Conservation (phyloP, 1,284 basidiomycete species). For the Ustilago tritici region DNA sequence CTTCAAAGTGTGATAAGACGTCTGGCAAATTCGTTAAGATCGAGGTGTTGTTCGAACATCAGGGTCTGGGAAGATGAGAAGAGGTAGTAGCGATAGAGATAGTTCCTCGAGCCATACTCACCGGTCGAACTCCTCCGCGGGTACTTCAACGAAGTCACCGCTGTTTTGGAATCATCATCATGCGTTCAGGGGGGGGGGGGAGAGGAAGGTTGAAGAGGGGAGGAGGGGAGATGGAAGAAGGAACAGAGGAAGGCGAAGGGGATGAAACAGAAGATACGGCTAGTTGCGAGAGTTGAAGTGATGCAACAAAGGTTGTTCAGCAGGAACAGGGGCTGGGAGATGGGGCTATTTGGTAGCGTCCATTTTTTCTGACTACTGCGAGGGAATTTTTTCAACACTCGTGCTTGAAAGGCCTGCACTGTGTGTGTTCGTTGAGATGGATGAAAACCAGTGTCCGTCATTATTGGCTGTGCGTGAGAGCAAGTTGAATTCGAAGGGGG, state of each 20-base stretch:
- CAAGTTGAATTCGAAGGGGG: no score
- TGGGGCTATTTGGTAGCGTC: neutral
- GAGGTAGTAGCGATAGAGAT: conserved; percentile 15
- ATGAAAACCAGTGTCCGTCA: no score
- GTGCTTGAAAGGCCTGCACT: no score
- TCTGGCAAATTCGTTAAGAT: neutral
- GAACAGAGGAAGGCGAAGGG: neutral
- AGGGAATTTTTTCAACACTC: no score
- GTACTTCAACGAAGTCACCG: neutral
- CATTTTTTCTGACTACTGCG: no score
- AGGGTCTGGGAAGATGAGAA: neutral
- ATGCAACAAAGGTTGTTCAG: neutral
- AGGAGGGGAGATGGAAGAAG: neutral
- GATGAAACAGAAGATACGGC: conserved; percentile 2
- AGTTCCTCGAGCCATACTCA: conserved; percentile 21
- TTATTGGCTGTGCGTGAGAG: no score
- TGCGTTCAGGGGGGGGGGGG: neutral
- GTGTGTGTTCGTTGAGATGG: no score
- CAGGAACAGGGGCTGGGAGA: neutral
- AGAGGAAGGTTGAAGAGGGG: neutral
- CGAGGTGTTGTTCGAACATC: neutral
- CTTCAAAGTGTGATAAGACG: neutral
- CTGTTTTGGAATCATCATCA: neutral
- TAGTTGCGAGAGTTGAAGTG: conserved; percentile 1
- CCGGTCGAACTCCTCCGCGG: neutral